Percentiles rank a stretch among this genome's conserved stretches.
These are phyloP conservation scores for Mucor mucedo DNA, from an alignment of 371 early-diverging fungal genomes.

Conservation along the genomic window DNA sequence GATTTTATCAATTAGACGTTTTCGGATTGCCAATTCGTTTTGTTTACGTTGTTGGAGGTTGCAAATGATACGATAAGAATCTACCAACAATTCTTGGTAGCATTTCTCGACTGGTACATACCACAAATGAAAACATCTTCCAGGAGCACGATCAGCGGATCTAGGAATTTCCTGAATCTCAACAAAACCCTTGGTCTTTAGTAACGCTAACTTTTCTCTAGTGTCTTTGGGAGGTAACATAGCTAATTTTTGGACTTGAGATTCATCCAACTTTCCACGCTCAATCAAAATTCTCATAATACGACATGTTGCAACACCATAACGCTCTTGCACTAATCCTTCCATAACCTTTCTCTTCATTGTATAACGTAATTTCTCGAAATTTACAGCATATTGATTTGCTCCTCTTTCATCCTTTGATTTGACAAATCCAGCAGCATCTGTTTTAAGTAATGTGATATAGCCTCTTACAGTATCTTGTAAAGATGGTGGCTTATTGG, in stretches of 20 bases:
- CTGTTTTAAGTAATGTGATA: conserved; percentile 67
- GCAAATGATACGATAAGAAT: conserved; percentile 67
- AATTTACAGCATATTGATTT: conserved; percentile 75
- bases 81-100: conserved; percentile 62
- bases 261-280: conserved; percentile 87
- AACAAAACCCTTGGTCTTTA: conserved; percentile 74
- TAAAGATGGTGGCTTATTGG: conserved; percentile 45
- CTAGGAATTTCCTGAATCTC: conserved; percentile 90
- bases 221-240: conserved; percentile 79
- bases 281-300: conserved; percentile 77
- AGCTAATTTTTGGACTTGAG: conserved; percentile 76
- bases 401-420: conserved; percentile 76
- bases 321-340: conserved; percentile 70
- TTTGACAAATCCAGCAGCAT: conserved; percentile 67
- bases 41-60: conserved; percentile 73
- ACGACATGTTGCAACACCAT: conserved; percentile 75
- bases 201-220: conserved; percentile 69
- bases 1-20: conserved; percentile 74
- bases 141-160: conserved; percentile 85
- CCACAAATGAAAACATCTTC: conserved; percentile 86
- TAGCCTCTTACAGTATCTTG: conserved; percentile 66
- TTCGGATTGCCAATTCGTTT: conserved; percentile 63
- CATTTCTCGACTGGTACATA: conserved; percentile 71
- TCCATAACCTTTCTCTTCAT: conserved; percentile 72
- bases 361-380: conserved; percentile 60